Base-by-base conservation (phyloP, 2,329 filamentous ascomycete species). In the Juglanconis oblonga region DNA sequence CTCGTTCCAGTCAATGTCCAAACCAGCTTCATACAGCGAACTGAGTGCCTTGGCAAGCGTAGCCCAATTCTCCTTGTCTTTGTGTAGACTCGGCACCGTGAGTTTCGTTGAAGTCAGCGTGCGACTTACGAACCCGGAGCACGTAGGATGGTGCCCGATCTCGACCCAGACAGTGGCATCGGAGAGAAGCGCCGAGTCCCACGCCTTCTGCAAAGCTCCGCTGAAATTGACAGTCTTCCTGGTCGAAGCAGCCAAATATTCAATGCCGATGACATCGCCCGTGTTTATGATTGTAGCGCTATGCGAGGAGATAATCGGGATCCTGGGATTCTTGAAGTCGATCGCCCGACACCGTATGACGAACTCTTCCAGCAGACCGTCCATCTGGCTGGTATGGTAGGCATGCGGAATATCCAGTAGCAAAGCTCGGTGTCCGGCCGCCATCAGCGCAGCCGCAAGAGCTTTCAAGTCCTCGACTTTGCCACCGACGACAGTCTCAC, bases 371-470 rank as follows among this genome's bases (percentile, higher is more conserved):
- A 56, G 2, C 2, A 56, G 9, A 14, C 8, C 6, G 24, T 57
- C 45, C 45, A 57, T 49, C 54, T 57, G 54, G 24, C 13, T 24
- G 11, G 54, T 50, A 4, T 57, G 55, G 38, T 52, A 57, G 2
- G 47, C 55, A 57, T 57, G 48, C 9, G 36, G 48, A 5, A 57
- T 38, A 14, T 57, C 48, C 29, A 57, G 55, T 9, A 24, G 29
- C 10, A 36, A 31, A 7, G 48, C 17, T 29, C 38, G 50, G 36
- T 52, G 29, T n/a, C 55, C 55, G 10, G 47, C 36, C 31, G 35
- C 35, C 17, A 24, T n/a, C 14, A 57, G 36, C 8, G 33, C 11
- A 24, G 24, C 47, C 17, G 36, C 36, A 17, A 57, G 8, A 6
- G 24, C 47, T 9, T 42, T 13, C 38, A 57, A 8, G 4, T 51